Percentiles rank a stretch among this genome's conserved stretches.
phyloP scores from a whole-genome alignment of 352 stramenopile genomes.

The Phytophthora citricola region DNA sequence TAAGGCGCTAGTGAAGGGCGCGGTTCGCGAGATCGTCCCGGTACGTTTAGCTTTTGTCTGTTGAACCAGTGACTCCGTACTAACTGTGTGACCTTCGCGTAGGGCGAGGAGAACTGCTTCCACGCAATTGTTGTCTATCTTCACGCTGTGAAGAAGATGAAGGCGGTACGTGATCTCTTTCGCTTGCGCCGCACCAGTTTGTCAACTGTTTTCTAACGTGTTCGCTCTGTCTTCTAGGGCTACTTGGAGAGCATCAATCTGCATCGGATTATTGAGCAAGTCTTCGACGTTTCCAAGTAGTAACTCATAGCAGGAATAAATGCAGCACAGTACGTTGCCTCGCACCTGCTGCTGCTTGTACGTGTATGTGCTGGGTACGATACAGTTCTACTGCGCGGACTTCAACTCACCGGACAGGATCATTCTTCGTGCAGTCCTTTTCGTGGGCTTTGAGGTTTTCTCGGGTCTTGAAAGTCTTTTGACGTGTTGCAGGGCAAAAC shows the following conservation, averaged over 20 bases:
- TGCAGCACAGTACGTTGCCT: slow-evolving; percentile 21
- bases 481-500: slow-evolving; percentile 41
- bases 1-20: slow-evolving; percentile 79
- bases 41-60: slow-evolving; percentile 38
- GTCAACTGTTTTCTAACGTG: background rate
- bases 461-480: slow-evolving; percentile 74
- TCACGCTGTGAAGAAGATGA: slow-evolving; percentile 86
- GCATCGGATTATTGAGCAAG: slow-evolving; percentile 83
- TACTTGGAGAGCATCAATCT: slow-evolving; percentile 91
- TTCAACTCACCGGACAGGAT: slow-evolving; percentile 20
- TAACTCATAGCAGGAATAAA: slow-evolving; percentile 42
- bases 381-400: background rate
- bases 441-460: slow-evolving; percentile 78
- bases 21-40: slow-evolving; percentile 84
- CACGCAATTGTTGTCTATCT: slow-evolving; percentile 87
- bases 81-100: slow-evolving; percentile 4
- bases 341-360: slow-evolving; percentile 19
- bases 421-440: slow-evolving; percentile 59
- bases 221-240: slow-evolving; percentile 42
- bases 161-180: slow-evolving; percentile 60
- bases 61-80: background rate
- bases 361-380: slow-evolving; percentile 2
- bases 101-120: slow-evolving; percentile 89
- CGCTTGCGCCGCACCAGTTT: background rate
- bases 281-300: slow-evolving; percentile 89